These are phyloP conservation scores for Zelonia costaricensis DNA, from an alignment of 208 protist genomes.

Conservation along the genomic window DNA sequence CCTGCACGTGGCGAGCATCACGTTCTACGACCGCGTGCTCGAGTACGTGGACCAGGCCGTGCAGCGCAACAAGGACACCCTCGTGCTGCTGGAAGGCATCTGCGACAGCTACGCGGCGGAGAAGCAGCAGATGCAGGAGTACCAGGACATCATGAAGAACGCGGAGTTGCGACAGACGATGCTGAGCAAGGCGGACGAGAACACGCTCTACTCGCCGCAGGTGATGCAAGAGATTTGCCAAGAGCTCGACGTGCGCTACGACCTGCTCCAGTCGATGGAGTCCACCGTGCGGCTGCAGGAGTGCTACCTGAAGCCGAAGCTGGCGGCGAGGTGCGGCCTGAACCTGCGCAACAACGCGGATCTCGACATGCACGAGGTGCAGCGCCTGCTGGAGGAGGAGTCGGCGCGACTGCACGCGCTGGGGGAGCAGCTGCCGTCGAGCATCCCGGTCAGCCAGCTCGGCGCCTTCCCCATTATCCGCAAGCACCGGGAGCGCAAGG, in stretches of 20 bases:
- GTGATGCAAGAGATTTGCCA: constrained; percentile 79
- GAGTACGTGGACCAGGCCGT: constrained; percentile 85
- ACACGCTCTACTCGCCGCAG: constrained; percentile 73
- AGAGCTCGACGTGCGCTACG: constrained; percentile 76
- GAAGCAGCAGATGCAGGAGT: constrained; percentile 82
- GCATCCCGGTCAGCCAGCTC: constrained; percentile 64
- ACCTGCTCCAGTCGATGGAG: constrained; percentile 41
- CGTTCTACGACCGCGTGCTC: constrained; percentile 86
- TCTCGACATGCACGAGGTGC: constrained; percentile 81
- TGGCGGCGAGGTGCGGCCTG: constrained; percentile 72
- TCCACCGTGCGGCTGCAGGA: constrained; percentile 80
- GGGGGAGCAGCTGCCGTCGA: constrained; percentile 42
- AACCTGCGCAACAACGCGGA: constrained; percentile 85
- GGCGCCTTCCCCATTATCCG: constrained; percentile 71
- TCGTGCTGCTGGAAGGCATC: constrained; percentile 89
- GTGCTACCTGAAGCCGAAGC: constrained; percentile 90
- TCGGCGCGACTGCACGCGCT: constrained; percentile 36
- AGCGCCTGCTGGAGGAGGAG: constrained; percentile 68
- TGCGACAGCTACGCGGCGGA: constrained; percentile 78
- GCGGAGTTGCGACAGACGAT: constrained; percentile 51
- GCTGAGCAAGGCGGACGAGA: constrained; percentile 69
- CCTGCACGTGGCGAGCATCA: constrained; percentile 79
- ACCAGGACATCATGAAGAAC: constrained; percentile 61
- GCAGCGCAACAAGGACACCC: constrained; percentile 49
- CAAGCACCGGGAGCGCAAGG: constrained; percentile 71